Percentiles rank a stretch among this genome's conserved stretches.
Conservation (phyloP, 768 basidiomycete genomes). For the Hortiboletus flavorubellus region DNA sequence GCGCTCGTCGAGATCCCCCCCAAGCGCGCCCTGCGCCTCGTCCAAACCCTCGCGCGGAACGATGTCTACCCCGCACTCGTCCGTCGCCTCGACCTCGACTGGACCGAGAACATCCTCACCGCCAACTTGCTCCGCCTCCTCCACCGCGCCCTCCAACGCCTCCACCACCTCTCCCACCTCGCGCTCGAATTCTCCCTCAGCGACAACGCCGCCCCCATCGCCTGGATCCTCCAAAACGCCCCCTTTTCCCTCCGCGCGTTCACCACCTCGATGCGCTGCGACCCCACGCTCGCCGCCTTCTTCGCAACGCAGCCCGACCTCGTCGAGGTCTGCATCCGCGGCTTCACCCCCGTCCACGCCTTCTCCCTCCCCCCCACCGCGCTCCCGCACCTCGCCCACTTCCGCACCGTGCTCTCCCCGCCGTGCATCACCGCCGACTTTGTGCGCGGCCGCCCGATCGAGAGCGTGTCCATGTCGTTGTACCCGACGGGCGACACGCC, state of each 20-base stretch:
- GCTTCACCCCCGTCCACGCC: slow-evolving; percentile 38
- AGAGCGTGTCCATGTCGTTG: slow-evolving; percentile 51
- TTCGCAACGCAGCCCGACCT: slow-evolving; percentile 48
- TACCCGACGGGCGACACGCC: slow-evolving; percentile 38
- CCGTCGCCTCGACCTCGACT: slow-evolving; percentile 45
- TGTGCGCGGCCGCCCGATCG: slow-evolving; percentile 46
- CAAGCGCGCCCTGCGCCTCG: slow-evolving; percentile 32
- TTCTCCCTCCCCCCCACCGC: slow-evolving; percentile 37
- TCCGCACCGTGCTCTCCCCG: slow-evolving; percentile 54
- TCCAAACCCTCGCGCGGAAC: slow-evolving; percentile 40
- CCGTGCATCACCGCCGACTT: slow-evolving; percentile 44
- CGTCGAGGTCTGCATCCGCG: slow-evolving; percentile 53
- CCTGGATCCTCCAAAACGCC: slow-evolving; percentile 49
- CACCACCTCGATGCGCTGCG: slow-evolving; percentile 56
- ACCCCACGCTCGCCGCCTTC: slow-evolving; percentile 44
- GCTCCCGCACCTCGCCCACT: slow-evolving; percentile 45
- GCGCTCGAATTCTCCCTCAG: slow-evolving; percentile 45
- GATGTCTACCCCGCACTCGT: slow-evolving; percentile 40
- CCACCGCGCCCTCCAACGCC: slow-evolving; percentile 39
- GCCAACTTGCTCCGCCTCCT: slow-evolving; percentile 50
- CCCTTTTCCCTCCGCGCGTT: slow-evolving; percentile 45
- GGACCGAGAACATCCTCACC: slow-evolving; percentile 36
- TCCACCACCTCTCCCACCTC: slow-evolving; percentile 40
- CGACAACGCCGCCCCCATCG: slow-evolving; percentile 34
- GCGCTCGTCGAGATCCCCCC: slow-evolving; percentile 35